Conservation (phyloP, 371 early-diverging fungal species). For the Mortierella sp. region DNA sequence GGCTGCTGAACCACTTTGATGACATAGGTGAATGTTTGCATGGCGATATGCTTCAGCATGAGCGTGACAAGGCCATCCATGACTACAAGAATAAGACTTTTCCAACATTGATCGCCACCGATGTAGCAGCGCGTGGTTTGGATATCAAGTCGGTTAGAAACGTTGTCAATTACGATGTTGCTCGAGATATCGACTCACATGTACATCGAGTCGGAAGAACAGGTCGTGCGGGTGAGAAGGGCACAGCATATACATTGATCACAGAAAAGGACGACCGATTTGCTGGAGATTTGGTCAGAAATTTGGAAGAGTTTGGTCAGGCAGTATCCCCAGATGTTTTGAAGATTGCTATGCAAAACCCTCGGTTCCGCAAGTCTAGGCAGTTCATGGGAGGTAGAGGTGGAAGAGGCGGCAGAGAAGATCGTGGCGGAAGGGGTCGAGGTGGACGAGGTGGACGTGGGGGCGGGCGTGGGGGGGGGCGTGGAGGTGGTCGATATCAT, state of each 20-base stretch:
- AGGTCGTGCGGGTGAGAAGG: conserved; percentile 82
- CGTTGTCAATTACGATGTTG: conserved; percentile 83
- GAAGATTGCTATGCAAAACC: conserved; percentile 81
- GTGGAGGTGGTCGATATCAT: conserved; percentile 23
- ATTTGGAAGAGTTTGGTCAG: conserved; percentile 78
- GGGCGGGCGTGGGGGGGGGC: conserved; percentile 36
- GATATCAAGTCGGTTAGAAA: conserved; percentile 82
- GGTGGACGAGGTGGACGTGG: conserved; percentile 60
- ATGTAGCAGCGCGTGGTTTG: conserved; percentile 98
- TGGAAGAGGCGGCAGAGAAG: conserved; percentile 61
- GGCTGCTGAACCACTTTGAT: not conserved
- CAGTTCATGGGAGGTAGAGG: conserved; percentile 59
- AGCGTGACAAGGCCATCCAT: conserved; percentile 93
- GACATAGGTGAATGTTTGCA: conserved; percentile 89
- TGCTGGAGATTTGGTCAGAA: conserved; percentile 82
- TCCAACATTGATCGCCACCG: conserved; percentile 97
- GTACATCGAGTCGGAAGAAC: conserved; percentile 81
- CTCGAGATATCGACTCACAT: conserved; percentile 84
- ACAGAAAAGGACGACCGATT: conserved; percentile 82
- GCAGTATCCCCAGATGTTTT: conserved; percentile 73
- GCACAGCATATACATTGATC: conserved; percentile 78
- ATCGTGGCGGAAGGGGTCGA: conserved; percentile 62
- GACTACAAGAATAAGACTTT: conserved; percentile 80
- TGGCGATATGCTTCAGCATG: conserved; percentile 97
- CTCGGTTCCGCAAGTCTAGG: conserved; percentile 70